Percentiles rank a stretch among this genome's conserved stretches.
phyloP scores from a whole-genome alignment of 352 stramenopile genomes.

The Globisporangium middletonii region DNA sequence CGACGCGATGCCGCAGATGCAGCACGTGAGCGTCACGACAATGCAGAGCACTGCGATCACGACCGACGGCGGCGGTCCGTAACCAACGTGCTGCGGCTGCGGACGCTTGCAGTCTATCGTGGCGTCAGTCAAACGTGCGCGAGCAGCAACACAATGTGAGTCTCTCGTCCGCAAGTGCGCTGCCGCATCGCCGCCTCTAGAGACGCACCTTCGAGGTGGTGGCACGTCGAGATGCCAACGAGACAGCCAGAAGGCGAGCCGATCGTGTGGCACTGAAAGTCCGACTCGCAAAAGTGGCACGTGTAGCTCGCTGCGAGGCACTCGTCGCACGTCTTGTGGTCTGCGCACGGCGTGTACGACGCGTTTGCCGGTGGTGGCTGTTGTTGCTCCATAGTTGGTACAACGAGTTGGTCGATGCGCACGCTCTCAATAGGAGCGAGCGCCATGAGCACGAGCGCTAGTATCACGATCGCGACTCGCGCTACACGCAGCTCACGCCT shows the following conservation, averaged over 20 bases:
- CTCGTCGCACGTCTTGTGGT: constrained; percentile 65
- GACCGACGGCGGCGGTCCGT: constrained; percentile 70
- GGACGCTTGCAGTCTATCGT: constrained; percentile 66
- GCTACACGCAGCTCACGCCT: too few species aligned
- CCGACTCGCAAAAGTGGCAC: constrained; percentile 80
- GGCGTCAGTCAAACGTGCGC: background rate
- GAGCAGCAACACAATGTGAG: background rate
- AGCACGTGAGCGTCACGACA: constrained; percentile 79
- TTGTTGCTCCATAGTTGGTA: too few species aligned
- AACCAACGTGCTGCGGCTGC: constrained; percentile 73
- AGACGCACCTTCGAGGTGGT: constrained; percentile 63
- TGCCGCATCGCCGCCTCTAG: background rate
- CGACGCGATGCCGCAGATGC: constrained; percentile 63
- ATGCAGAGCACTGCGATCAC: constrained; percentile 82
- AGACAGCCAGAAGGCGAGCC: constrained; percentile 58
- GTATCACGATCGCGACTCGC: too few species aligned
- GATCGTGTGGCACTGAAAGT: constrained; percentile 83
- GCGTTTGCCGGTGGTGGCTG: constrained; percentile 1
- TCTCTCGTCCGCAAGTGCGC: background rate
- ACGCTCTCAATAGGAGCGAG: background rate
- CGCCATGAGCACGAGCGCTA: background rate
- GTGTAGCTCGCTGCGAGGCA: constrained; percentile 67
- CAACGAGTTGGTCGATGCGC: too few species aligned
- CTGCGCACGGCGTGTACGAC: constrained; percentile 24
- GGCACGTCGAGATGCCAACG: constrained; percentile 68